Base-by-base conservation (phyloP, 164 flowering plant species). In the Vitis vinifera region DNA sequence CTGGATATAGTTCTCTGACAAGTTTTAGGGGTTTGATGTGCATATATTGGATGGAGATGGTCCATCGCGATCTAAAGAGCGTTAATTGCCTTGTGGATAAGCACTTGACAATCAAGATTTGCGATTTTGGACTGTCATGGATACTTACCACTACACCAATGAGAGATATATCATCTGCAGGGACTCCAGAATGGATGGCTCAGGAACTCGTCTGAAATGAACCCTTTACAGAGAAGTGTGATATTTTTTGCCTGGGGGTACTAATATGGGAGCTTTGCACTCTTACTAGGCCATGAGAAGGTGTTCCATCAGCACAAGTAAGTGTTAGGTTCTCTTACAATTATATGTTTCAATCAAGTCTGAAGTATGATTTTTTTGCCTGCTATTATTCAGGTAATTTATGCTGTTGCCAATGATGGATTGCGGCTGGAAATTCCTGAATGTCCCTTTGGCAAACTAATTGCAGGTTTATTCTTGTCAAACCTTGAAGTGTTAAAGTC, bases 151-250 rank as follows among this genome's bases (percentile, higher is more conserved):
- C 81, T 3, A 17, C 67, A 37, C 81, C 87, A 49, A 75, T 84
- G 68, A 81, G 79, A 77, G 87, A 85, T 68, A 73, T 85, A 10
- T 81, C 90, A 8, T 85, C 86, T 60, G 94, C 90, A 14, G 91
- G 94, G 12, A 86, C 92, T 77, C 94, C 94, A 2, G 94, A 90
- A 71, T 88, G 94, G 92, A 88, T 88, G 92, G 92, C 94, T 62
- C 94, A 91, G 61, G 94, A 88, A 67, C 89, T 90, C 49, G 85
- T 88, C 15, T 88, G 94, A 19, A 86, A 85, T 52, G 92, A 90
- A 73, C 86, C 86, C 56, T 88, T 87, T 71, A 84, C 87, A 0
- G 91, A 87, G 76, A 88, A 87, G 71, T 86, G 92, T 63, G 92
- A 90, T 56, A 84, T 90, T 58, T 88, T 90, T 71, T 88, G 94